These are phyloP conservation scores for Gossypium ekmanianum DNA, from an alignment of 345 rosid species.

Conservation along the genomic window DNA sequence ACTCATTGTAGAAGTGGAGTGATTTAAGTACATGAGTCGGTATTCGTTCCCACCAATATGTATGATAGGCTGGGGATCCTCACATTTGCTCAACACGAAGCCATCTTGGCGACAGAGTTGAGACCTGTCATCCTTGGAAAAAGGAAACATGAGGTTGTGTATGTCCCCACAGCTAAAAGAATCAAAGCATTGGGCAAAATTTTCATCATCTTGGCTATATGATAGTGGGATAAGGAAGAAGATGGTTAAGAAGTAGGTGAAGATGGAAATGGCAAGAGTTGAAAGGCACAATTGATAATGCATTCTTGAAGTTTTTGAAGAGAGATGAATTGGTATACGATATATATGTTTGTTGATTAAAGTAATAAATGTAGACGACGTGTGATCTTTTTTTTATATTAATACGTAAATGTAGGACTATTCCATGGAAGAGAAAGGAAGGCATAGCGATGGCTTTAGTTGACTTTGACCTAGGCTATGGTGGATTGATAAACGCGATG, in stretches of 20 bases:
- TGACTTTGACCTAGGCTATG: constrained; percentile 1
- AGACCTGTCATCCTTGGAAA: not conserved
- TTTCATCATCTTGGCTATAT: not conserved
- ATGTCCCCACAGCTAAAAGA: not conserved
- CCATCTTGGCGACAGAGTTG: not conserved
- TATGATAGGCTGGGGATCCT: not conserved
- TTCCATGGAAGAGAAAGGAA: not conserved
- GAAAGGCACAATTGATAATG: not conserved
- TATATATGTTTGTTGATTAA: not conserved
- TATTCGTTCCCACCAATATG: not conserved
- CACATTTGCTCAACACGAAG: not conserved
- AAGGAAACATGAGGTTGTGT: not conserved
- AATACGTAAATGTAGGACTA: not conserved
- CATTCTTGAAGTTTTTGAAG: not conserved
- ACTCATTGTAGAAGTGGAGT: not conserved
- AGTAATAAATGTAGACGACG: not conserved
- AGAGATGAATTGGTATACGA: not conserved
- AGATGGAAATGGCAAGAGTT: not conserved
- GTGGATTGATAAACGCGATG: not conserved
- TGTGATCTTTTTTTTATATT: not conserved
- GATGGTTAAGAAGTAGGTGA: not conserved
- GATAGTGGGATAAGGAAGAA: not conserved
- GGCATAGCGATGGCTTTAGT: not conserved
- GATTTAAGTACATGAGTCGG: not conserved
- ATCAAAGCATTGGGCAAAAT: not conserved